Base-by-base conservation (phyloP, 75 land plant species). In the Cryptomeria japonica region DNA sequence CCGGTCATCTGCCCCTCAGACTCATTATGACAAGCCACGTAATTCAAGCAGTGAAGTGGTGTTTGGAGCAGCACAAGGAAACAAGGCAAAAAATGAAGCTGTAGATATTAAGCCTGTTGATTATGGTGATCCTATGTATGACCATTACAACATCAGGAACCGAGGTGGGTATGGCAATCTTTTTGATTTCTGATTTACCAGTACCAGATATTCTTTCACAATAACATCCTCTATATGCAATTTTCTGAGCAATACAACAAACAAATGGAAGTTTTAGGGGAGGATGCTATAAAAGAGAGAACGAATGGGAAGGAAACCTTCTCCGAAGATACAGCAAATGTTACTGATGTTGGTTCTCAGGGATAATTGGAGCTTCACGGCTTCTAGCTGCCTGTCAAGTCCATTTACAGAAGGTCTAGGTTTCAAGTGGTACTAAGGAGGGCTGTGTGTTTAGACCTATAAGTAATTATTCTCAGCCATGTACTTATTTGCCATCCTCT, bases 101-200 rank as follows among this genome's bases (percentile, higher is more conserved):
- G 92, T 70, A 68, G 94, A 92, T 58, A 80, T 88, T 3, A 93
- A 92, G 80, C 61, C 95, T 39, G 89, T 88, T 58, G 89, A 89
- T 88, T 92, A 93, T 73, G 90, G 89, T 8, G 92, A 92, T 78
- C 85, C 91, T 7, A 93, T 91, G 91, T 93, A 84, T 68, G 94
- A 92, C 75, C 92, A 88, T 88, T 95, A 90, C 87, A 95, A 87
- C 85, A 88, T 95, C 36, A 91, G 93, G 80, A 91, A 88, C 88
- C 92, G 88, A 83, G 92, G 84, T 85, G 91, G 91, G 1, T 38
- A 89, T 10, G 91, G 83, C 39, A 80, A 80, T 80, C 83, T 41
- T 22, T 80, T 80, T 22, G 46, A 80, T 80, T 80, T 18, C 42
- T 80, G 83, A 80, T 80, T 38, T 39, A 18, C 25, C 0, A 5